Conservation (phyloP, 192 early-diverging fungal species). For the Podochytrium sp. region DNA sequence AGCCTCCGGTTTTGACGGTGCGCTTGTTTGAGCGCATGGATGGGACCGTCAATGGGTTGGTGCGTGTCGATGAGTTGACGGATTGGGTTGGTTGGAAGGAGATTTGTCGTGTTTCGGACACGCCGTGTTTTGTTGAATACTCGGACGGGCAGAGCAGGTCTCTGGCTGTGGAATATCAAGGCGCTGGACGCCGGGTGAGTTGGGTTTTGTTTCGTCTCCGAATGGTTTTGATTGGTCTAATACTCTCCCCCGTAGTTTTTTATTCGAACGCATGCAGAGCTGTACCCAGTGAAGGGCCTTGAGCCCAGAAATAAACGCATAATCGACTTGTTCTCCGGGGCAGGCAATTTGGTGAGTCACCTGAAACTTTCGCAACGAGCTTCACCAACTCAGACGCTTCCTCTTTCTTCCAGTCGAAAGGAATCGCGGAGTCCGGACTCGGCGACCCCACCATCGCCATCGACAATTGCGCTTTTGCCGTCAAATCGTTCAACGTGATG, state of each 20-base stretch:
- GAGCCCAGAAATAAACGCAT: background rate
- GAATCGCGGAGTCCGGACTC: conserved; percentile 6
- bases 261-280: background rate
- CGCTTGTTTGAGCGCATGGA: conserved; percentile 1
- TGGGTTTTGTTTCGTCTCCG: background rate
- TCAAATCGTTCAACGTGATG: conserved; percentile 4
- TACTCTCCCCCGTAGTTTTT: background rate
- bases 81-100: conserved; percentile 1
- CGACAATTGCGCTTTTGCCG: background rate
- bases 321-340: conserved; percentile 14
- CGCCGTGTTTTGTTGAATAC: conserved; percentile 17
- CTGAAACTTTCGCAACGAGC: too few relatives aligned
- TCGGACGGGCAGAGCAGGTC: background rate
- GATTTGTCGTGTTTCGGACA: background rate
- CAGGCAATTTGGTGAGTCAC: conserved; percentile 14
- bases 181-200: conserved; percentile 7
- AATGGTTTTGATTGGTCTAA: background rate
- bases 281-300: conserved; percentile 16
- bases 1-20: background rate
- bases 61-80: background rate
- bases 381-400: background rate
- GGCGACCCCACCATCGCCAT: background rate
- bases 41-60: background rate
- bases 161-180: conserved; percentile 1
- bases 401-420: conserved; percentile 4